A percentile compares a stretch with the other conserved stretches of the same genome.
Conservation (phyloP, 2,329 filamentous ascomycete genomes). For the Sphaerulina vaccinii region DNA sequence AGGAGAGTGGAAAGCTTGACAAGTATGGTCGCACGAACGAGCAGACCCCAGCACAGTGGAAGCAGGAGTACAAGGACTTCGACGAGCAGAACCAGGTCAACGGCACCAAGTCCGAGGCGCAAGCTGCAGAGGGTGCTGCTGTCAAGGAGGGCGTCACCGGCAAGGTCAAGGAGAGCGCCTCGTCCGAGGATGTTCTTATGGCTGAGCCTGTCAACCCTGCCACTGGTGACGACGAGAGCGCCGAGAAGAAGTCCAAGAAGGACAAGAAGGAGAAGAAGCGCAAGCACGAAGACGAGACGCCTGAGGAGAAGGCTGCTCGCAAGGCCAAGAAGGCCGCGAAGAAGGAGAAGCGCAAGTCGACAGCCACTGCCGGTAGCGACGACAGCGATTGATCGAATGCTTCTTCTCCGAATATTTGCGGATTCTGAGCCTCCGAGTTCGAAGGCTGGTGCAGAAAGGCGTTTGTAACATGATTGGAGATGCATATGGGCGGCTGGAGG, state of each 20-base stretch:
- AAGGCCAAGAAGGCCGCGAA: constrained; percentile 75
- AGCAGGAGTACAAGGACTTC: constrained; percentile 88
- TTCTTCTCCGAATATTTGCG: background rate
- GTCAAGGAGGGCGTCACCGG: constrained; percentile 38
- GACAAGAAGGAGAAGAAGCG: constrained; percentile 48
- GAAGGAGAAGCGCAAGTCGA: constrained; percentile 57
- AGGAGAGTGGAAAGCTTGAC: constrained; percentile 95
- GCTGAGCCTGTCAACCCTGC: constrained; percentile 35
- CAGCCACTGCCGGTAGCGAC: constrained; percentile 32
- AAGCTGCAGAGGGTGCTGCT: constrained; percentile 36
- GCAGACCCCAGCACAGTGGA: constrained; percentile 91
- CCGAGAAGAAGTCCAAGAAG: constrained; percentile 32
- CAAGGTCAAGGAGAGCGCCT: constrained; percentile 42
- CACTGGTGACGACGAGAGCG: constrained; percentile 31
- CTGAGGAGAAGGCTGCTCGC: constrained; percentile 50
- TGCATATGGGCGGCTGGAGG: constrained; percentile 8
- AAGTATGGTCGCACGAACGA: constrained; percentile 95
- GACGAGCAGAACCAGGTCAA: constrained; percentile 48
- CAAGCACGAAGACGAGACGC: constrained; percentile 47
- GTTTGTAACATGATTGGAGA: constrained; percentile 6
- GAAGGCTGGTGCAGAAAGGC: background rate
- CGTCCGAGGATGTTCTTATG: constrained; percentile 42
- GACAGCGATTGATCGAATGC: constrained; percentile 25
- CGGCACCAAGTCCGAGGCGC: constrained; percentile 27
- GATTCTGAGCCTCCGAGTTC: background rate